Conservation (phyloP, 192 early-diverging fungal genomes). For the Spizellomyces punctatus region DNA sequence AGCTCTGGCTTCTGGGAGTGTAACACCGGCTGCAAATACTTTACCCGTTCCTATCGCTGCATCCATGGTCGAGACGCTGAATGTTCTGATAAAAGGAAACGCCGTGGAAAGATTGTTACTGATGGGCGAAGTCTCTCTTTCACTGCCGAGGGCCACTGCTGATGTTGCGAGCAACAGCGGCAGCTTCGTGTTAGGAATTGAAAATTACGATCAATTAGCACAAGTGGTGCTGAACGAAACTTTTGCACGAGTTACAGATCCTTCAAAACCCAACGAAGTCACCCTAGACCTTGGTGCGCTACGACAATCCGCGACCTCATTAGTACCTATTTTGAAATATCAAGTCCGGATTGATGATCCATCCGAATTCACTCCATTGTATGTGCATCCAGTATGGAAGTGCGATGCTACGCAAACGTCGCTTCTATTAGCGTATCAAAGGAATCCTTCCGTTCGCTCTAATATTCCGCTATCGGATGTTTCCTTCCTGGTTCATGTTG, state of each 20-base stretch:
- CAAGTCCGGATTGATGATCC: constrained; percentile 37
- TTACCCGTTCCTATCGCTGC: background rate
- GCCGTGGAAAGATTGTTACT: constrained; percentile 46
- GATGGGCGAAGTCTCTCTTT: constrained; percentile 43
- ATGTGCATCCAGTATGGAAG: constrained; percentile 45
- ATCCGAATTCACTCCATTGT: constrained; percentile 35
- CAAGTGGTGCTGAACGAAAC: constrained; percentile 39
- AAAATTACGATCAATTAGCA: constrained; percentile 28
- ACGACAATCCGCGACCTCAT: background rate
- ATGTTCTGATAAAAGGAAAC: constrained; percentile 38
- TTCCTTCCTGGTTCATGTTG: constrained; percentile 34
- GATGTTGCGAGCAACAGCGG: background rate
- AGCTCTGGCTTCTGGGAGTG: no score
- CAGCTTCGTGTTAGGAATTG: constrained; percentile 7
- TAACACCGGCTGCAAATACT: no score
- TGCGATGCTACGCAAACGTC: constrained; percentile 39
- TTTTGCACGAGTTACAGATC: constrained; percentile 21
- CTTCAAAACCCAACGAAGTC: constrained; percentile 22
- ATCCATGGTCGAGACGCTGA: constrained; percentile 41
- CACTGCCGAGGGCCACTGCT: background rate
- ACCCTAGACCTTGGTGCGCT: constrained; percentile 26
- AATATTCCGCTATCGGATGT: constrained; percentile 30
- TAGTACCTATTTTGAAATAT: constrained; percentile 42
- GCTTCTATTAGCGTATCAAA: constrained; percentile 41
- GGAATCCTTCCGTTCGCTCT: constrained; percentile 28